Percentiles rank a stretch among this genome's conserved stretches.
phyloP scores from a whole-genome alignment of 2,329 filamentous ascomycete species.

The Stemphylium beticola region DNA sequence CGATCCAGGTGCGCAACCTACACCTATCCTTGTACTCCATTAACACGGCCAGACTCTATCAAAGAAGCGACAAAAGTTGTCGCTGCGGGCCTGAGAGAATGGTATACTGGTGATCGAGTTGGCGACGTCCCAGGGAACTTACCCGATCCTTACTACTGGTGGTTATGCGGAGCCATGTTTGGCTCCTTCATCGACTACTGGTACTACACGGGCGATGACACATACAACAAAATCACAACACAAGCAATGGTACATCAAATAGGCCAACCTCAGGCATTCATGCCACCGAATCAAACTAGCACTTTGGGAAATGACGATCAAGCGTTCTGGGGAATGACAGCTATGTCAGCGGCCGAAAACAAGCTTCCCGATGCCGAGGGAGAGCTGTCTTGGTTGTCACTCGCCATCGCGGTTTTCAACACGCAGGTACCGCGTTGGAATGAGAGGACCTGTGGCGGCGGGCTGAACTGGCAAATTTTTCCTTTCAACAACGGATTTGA shows the following conservation, averaged over 20 bases:
- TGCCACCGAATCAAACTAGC: slow-evolving; percentile 73
- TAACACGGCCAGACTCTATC: slow-evolving; percentile 60
- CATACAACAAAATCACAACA: slow-evolving; percentile 42
- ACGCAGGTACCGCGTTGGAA: slow-evolving; percentile 73
- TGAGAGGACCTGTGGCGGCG: slow-evolving; percentile 67
- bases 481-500: slow-evolving; percentile 73
- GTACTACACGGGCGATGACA: slow-evolving; percentile 46
- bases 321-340: slow-evolving; percentile 72
- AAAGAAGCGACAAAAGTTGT: slow-evolving; percentile 65
- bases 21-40: neutral
- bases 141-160: slow-evolving; percentile 51
- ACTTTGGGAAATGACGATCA: slow-evolving; percentile 73
- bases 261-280: slow-evolving; percentile 71
- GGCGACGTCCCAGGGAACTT: slow-evolving; percentile 65
- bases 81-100: slow-evolving; percentile 66
- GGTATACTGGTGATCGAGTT: slow-evolving; percentile 67
- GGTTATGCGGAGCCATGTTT: slow-evolving; percentile 50
- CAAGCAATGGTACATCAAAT: slow-evolving; percentile 73
- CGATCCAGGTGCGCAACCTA: slow-evolving; percentile 21
- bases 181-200: slow-evolving; percentile 46
- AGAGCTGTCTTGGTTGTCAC: slow-evolving; percentile 63
- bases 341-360: slow-evolving; percentile 69
- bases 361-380: slow-evolving; percentile 61
- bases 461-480: slow-evolving; percentile 75
- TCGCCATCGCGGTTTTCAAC: slow-evolving; percentile 74